phyloP scores from a whole-genome alignment of 129 eudicot genomes.

The Heracleum sosnowskyi region DNA sequence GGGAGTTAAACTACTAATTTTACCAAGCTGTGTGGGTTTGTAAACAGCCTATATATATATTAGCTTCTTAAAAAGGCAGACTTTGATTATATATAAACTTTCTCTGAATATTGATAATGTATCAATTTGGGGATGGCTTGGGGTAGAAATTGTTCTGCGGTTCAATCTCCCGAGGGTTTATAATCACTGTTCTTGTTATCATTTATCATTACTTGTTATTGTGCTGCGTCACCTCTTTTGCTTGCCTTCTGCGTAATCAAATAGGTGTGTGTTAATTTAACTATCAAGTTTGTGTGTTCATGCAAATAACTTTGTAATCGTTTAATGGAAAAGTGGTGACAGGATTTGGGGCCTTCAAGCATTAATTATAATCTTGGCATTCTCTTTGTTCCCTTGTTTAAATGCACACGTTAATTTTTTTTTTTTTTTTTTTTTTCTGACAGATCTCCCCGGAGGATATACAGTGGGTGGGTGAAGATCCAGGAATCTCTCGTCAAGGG shows the following conservation, averaged over 20 bases:
- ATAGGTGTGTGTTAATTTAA: not conserved
- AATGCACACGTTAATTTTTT: not conserved
- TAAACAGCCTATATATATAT: too few species aligned
- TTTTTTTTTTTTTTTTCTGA: not conserved
- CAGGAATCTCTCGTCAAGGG: constrained; percentile 52
- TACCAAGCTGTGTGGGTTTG: too few species aligned
- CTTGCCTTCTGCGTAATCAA: not conserved
- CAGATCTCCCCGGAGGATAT: constrained; percentile 90
- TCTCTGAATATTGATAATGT: too few species aligned
- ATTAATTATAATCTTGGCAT: not conserved
- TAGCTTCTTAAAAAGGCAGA: too few species aligned
- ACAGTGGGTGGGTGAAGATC: constrained; percentile 84
- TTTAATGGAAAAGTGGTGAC: not conserved
- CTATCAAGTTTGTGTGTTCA: not conserved
- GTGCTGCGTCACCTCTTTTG: too few species aligned
- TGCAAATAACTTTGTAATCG: not conserved
- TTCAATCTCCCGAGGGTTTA: too few species aligned
- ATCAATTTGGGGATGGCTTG: too few species aligned
- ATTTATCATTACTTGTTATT: too few species aligned
- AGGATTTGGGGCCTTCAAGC: not conserved
- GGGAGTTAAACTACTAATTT: too few species aligned
- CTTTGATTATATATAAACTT: too few species aligned
- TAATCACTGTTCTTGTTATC: too few species aligned
- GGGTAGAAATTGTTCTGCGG: too few species aligned
- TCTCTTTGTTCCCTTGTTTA: not conserved